Evolutionary conservation across 257 asterid genomes (phyloP).

Genomic region (Capsicum pubescens): DNA sequence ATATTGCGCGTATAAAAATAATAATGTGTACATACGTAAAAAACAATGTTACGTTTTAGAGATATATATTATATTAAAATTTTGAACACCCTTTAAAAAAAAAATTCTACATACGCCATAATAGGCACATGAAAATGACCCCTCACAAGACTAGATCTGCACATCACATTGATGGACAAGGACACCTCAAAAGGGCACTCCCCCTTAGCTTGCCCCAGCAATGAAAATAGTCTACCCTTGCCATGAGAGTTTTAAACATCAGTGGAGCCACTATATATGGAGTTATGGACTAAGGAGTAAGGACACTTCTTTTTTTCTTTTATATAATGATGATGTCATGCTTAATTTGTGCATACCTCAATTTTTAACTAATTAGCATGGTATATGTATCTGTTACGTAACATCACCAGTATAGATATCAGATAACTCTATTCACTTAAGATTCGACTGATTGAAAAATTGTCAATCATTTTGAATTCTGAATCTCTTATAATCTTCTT

Average conservation of each 20-base stretch:
- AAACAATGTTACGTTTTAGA: no score
- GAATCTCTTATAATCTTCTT: not conserved
- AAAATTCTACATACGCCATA: not conserved
- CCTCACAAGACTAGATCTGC: slow-evolving; percentile 47
- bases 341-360: not conserved
- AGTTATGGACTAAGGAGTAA: not conserved
- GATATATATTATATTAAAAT: no score
- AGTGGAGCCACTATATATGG: slow-evolving; percentile 47
- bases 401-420: not conserved
- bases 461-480: not conserved
- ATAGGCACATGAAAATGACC: slow-evolving; percentile 56
- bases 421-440: not conserved
- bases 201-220: not conserved
- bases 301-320: slow-evolving; percentile 8
- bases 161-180: slow-evolving; percentile 38
- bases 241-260: slow-evolving; percentile 40
- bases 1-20: no score
- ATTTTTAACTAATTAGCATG: no score
- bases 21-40: no score
- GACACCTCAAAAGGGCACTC: slow-evolving; percentile 55
- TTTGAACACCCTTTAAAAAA: no score
- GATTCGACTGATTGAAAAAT: not conserved
- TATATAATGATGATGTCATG: not conserved
- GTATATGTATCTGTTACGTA: no score
- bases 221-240: slow-evolving; percentile 36